phyloP scores from a whole-genome alignment of 768 basidiomycete species.

The Macrolepiota albuminosa region DNA sequence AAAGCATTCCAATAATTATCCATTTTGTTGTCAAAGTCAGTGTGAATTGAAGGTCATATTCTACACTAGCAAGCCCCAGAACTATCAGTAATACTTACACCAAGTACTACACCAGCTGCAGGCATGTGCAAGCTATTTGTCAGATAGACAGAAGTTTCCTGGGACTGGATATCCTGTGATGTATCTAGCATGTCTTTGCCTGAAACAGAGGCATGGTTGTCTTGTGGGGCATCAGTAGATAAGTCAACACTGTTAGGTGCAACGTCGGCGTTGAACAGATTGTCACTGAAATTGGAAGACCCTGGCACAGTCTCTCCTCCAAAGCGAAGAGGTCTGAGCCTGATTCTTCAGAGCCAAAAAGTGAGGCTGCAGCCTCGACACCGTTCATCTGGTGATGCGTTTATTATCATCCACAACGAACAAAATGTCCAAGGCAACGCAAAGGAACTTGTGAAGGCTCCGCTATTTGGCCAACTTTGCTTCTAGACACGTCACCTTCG shows the following conservation, averaged over 20 bases:
- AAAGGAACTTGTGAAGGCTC: conserved; percentile 6
- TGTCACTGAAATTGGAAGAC: conserved; percentile 19
- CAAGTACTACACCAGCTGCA: too few species aligned
- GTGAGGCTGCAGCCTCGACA: conserved; percentile 76
- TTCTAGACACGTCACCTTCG: conserved; percentile 30
- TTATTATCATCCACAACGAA: conserved; percentile 8
- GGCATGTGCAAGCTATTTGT: conserved; percentile 5
- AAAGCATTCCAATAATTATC: too few species aligned
- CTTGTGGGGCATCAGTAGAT: conserved; percentile 3
- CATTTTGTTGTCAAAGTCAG: too few species aligned
- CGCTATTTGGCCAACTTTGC: conserved; percentile 36
- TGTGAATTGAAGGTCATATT: too few species aligned
- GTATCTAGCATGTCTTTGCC: conserved; percentile 7
- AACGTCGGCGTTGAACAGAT: conserved; percentile 13
- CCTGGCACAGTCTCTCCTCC: conserved; percentile 26
- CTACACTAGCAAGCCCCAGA: too few species aligned
- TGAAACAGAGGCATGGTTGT: neutral
- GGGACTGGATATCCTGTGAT: conserved; percentile 17
- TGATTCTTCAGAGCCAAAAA: conserved; percentile 68
- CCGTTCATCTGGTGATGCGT: conserved; percentile 41
- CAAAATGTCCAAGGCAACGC: neutral
- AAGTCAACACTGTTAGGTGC: conserved; percentile 9
- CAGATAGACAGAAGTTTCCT: conserved; percentile 9
- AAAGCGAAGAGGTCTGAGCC: conserved; percentile 59
- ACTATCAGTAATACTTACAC: too few species aligned